Conservation (phyloP, 495 filamentous ascomycete species). For the Penicillium manginii region DNA sequence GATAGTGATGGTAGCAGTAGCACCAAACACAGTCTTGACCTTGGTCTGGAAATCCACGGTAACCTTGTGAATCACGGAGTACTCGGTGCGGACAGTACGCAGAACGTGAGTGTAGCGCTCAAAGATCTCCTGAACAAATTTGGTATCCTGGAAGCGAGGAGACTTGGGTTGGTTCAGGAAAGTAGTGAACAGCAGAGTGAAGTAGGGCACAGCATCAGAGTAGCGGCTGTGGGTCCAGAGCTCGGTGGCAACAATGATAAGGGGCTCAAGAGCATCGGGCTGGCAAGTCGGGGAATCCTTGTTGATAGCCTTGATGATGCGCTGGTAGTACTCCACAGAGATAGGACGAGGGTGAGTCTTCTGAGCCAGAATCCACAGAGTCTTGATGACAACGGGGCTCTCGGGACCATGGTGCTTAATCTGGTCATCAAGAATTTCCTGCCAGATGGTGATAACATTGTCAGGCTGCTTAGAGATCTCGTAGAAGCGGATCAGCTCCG, state of each 20-base stretch:
- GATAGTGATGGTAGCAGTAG: slow-evolving; percentile 40
- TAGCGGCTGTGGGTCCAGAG: slow-evolving; percentile 41
- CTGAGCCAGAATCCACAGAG: slow-evolving; percentile 41
- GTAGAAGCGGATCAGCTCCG: slow-evolving; percentile 32
- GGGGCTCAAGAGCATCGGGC: slow-evolving; percentile 38
- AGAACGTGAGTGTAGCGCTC: slow-evolving; percentile 38
- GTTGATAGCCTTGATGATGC: slow-evolving; percentile 39
- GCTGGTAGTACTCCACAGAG: slow-evolving; percentile 43
- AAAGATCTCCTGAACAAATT: slow-evolving; percentile 37
- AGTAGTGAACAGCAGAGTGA: slow-evolving; percentile 37
- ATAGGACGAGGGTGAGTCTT: slow-evolving; percentile 38
- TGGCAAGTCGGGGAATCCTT: slow-evolving; percentile 36
- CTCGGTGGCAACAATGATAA: slow-evolving; percentile 43
- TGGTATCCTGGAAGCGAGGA: slow-evolving; percentile 34
- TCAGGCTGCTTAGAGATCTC: slow-evolving; percentile 40
- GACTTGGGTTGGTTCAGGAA: slow-evolving; percentile 35
- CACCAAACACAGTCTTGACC: slow-evolving; percentile 36
- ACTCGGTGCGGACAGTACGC: slow-evolving; percentile 33
- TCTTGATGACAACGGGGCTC: slow-evolving; percentile 37
- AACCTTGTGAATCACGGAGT: slow-evolving; percentile 37
- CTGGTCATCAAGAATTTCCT: slow-evolving; percentile 38
- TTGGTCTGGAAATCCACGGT: slow-evolving; percentile 38
- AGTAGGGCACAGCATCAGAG: slow-evolving; percentile 37
- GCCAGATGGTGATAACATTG: slow-evolving; percentile 33
- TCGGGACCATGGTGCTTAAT: slow-evolving; percentile 33